Evolutionary conservation across 202 grass and related monocot genomes (phyloP).

Genomic region (Zoysia matrella): DNA sequence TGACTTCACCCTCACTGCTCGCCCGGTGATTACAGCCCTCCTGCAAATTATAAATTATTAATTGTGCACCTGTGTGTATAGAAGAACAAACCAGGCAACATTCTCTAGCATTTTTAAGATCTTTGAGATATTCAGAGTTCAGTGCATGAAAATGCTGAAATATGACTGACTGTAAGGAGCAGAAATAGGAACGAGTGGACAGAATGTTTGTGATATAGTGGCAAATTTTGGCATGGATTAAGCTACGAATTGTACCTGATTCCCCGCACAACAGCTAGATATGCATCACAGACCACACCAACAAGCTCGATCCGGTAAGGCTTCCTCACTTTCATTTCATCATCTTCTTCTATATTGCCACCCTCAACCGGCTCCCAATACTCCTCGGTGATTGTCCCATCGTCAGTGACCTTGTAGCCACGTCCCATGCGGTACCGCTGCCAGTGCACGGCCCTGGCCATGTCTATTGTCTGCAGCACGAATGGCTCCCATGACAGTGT

Average conservation of each 20-base stretch:
- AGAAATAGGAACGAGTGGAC: neutral
- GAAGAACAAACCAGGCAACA: neutral
- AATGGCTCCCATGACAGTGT: slow-evolving; percentile 95
- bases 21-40: slow-evolving; percentile 81
- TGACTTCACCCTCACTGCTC: slow-evolving; percentile 87
- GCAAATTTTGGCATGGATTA: neutral
- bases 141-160: neutral
- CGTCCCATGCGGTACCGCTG: slow-evolving; percentile 86
- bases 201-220: neutral
- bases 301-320: slow-evolving; percentile 91
- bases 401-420: slow-evolving; percentile 80
- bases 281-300: slow-evolving; percentile 83
- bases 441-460: slow-evolving; percentile 80
- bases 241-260: slow-evolving; percentile 67
- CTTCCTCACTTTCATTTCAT: slow-evolving; percentile 44
- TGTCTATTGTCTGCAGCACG: slow-evolving; percentile 77
- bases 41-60: slow-evolving; percentile 53
- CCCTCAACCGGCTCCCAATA: slow-evolving; percentile 81
- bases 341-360: slow-evolving; percentile 22
- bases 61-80: neutral
- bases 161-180: neutral
- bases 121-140: neutral
- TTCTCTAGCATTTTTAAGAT: slow-evolving; percentile 5
- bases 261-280: slow-evolving; percentile 79
- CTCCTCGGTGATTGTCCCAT: slow-evolving; percentile 77